phyloP scores from a whole-genome alignment of 1,139 yeast species.

The Diutina pseudorugosa region DNA sequence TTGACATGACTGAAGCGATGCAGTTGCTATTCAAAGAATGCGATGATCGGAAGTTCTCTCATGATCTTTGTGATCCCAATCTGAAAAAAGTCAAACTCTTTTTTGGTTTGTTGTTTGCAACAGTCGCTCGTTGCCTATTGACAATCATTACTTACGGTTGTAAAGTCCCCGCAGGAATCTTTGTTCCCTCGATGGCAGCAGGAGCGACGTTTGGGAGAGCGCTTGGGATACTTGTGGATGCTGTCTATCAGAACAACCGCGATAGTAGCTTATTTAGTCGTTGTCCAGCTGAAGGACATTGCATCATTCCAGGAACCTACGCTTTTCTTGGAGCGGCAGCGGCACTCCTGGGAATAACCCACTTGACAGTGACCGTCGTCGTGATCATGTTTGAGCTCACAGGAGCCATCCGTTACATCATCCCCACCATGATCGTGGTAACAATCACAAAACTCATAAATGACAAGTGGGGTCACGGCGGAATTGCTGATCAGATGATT shows the following conservation, averaged over 20 bases:
- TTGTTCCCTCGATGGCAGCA: constrained; percentile 94
- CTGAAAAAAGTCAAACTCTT: constrained; percentile 21
- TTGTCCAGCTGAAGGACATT: constrained; percentile 23
- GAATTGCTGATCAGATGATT: constrained; percentile 95
- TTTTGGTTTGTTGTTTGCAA: constrained; percentile 54
- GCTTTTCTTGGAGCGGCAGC: constrained; percentile 98
- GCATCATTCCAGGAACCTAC: constrained; percentile 87
- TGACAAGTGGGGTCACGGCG: constrained; percentile 67
- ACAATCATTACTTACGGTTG: constrained; percentile 84
- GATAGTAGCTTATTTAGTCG: constrained; percentile 34
- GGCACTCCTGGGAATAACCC: constrained; percentile 86
- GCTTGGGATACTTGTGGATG: constrained; percentile 58
- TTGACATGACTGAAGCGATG: constrained; percentile 96
- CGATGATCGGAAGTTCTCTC: constrained; percentile 12
- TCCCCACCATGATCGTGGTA: constrained; percentile 94
- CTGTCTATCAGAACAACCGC: constrained; percentile 32
- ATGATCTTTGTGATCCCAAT: constrained; percentile 35
- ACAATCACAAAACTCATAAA: constrained; percentile 76
- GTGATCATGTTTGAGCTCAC: constrained; percentile 94
- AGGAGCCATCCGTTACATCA: constrained; percentile 79
- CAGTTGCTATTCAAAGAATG: constrained; percentile 83
- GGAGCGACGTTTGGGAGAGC: constrained; percentile 93
- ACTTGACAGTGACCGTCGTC: constrained; percentile 83
- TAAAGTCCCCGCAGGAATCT: constrained; percentile 90
- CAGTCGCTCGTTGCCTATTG: constrained; percentile 54